Percentiles rank a stretch among this genome's conserved stretches.
Conservation (phyloP, 805 yeast species). For the Kazachstania kunashirensis region DNA sequence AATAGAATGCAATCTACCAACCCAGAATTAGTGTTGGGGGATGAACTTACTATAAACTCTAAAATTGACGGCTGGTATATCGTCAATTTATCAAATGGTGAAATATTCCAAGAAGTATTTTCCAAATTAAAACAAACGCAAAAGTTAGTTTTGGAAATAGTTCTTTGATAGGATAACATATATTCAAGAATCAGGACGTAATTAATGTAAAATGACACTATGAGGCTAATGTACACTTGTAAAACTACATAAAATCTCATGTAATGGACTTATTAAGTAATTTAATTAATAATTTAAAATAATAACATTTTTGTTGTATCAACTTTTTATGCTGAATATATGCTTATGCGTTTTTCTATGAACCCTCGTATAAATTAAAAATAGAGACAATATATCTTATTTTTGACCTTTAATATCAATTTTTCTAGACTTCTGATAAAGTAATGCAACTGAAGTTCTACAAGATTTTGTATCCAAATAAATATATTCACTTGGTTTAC, state of each 20-base stretch:
- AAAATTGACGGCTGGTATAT: conserved; percentile 17
- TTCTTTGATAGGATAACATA: not conserved
- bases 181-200: not conserved
- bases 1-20: not conserved
- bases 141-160: conserved; percentile 9
- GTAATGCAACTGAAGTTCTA: conserved; percentile 30
- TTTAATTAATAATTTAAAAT: too few species aligned
- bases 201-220: not conserved
- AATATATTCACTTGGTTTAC: conserved; percentile 22
- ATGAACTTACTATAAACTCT: conserved; percentile 5
- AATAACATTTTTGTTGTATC: too few species aligned
- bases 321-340: too few species aligned
- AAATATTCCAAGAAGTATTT: conserved; percentile 10
- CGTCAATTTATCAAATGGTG: conserved; percentile 11
- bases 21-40: not conserved
- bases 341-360: not conserved
- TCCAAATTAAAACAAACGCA: conserved; percentile 5
- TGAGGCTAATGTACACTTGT: too few species aligned
- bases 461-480: conserved; percentile 30
- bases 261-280: too few species aligned
- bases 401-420: conserved; percentile 87
- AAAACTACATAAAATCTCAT: too few species aligned
- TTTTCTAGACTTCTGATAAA: conserved; percentile 36
- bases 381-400: not conserved
- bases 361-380: not conserved